Percentiles rank a stretch among this genome's conserved stretches.
Conservation (phyloP, 2,329 filamentous ascomycete species). For the Blumeriella jaapii region DNA sequence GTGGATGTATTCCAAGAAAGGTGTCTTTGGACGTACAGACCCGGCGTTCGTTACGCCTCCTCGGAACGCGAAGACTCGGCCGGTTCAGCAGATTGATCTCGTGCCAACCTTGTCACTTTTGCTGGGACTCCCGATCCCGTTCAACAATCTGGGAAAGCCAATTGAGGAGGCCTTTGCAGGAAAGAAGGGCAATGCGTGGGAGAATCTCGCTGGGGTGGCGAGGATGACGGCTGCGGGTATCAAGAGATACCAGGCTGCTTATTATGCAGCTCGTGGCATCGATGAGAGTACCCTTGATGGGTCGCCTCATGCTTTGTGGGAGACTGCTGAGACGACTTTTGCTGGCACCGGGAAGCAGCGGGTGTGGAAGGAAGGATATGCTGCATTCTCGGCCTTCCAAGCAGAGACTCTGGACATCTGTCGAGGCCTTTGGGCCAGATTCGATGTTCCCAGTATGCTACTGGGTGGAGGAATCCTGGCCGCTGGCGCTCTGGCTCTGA, state of each 20-base stretch:
- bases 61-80: slow-evolving; percentile 63
- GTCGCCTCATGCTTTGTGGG: slow-evolving; percentile 46
- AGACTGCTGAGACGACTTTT: slow-evolving; percentile 31
- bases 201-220: slow-evolving; percentile 66
- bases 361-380: slow-evolving; percentile 34
- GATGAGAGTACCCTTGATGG: slow-evolving; percentile 46
- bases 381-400: slow-evolving; percentile 64
- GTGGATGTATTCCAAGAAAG: slow-evolving; percentile 95
- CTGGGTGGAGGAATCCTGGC: slow-evolving; percentile 64
- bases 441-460: slow-evolving; percentile 78
- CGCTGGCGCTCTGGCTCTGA: slow-evolving; percentile 54
- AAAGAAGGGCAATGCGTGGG: slow-evolving; percentile 54
- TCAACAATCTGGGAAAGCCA: slow-evolving; percentile 85
- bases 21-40: slow-evolving; percentile 68
- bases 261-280: slow-evolving; percentile 61
- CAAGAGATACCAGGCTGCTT: slow-evolving; percentile 76
- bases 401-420: slow-evolving; percentile 66
- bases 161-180: slow-evolving; percentile 91
- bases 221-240: slow-evolving; percentile 75
- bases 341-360: slow-evolving; percentile 29
- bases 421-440: slow-evolving; percentile 80
- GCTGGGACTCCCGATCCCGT: slow-evolving; percentile 84
- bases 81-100: slow-evolving; percentile 80
- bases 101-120: slow-evolving; percentile 85
- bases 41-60: slow-evolving; percentile 46